These are phyloP conservation scores for Brassica nigra DNA, from an alignment of 345 rosid genomes.

Conservation along the genomic window DNA sequence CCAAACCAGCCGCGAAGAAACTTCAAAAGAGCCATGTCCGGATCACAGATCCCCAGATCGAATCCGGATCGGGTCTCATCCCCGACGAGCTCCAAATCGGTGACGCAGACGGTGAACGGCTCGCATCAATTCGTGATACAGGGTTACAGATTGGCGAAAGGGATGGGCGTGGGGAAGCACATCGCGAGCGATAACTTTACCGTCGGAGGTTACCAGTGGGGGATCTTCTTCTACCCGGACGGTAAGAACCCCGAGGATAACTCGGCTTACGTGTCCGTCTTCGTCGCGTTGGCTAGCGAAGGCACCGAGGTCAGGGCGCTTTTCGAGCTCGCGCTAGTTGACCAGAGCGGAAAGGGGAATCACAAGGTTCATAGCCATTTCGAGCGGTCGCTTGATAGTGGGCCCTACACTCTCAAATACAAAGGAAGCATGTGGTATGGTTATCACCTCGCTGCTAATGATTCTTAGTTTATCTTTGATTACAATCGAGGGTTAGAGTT, in stretches of 20 bases:
- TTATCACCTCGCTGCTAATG: background rate
- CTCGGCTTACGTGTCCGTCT: constrained; percentile 76
- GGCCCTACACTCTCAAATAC: constrained; percentile 82
- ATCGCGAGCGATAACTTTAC: constrained; percentile 77
- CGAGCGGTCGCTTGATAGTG: constrained; percentile 78
- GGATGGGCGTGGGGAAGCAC: constrained; percentile 86
- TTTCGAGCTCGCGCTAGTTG: constrained; percentile 82
- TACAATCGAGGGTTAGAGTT: background rate
- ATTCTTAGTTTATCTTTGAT: background rate
- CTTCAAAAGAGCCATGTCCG: constrained; percentile 15
- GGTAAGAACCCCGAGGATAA: constrained; percentile 86
- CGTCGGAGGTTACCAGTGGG: constrained; percentile 98
- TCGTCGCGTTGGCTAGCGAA: constrained; percentile 86
- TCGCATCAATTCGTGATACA: constrained; percentile 78
- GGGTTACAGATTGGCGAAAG: constrained; percentile 83
- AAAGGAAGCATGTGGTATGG: constrained; percentile 95
- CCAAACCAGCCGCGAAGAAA: background rate
- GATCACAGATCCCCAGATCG: constrained; percentile 26
- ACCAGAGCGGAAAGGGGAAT: constrained; percentile 87
- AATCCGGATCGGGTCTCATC: constrained; percentile 39
- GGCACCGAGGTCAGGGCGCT: constrained; percentile 92
- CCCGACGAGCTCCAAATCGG: constrained; percentile 57
- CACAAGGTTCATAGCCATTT: constrained; percentile 95
- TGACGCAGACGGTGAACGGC: constrained; percentile 83
- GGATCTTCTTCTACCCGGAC: constrained; percentile 90